Percentiles rank a stretch among this genome's conserved stretches.
phyloP scores from a whole-genome alignment of 177 flowering plant genomes.

The Vitis hybrid region DNA sequence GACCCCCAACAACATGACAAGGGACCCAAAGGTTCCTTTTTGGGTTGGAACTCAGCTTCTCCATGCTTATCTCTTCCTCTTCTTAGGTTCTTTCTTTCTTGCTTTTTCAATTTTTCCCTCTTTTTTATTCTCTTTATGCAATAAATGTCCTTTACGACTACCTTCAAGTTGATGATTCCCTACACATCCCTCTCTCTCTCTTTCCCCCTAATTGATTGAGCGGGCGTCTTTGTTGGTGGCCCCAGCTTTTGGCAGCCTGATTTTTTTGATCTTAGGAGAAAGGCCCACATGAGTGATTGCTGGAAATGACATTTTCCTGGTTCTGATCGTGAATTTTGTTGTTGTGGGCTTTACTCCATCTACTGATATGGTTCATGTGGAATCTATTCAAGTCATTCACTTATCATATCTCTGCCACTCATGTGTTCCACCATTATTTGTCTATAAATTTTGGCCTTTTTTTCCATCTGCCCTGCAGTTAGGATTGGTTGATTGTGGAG shows the following conservation, averaged over 20 bases:
- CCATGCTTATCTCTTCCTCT: conserved; percentile 44
- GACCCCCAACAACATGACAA: conserved; percentile 57
- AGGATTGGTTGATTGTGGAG: background rate
- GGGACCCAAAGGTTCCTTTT: conserved; percentile 34
- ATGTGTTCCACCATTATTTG: background rate
- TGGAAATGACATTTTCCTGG: conserved; percentile 12
- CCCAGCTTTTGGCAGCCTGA: conserved; percentile 29
- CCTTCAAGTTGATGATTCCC: conserved; percentile 16
- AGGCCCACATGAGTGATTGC: conserved; percentile 37
- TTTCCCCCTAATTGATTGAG: conserved; percentile 25
- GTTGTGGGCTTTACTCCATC: conserved; percentile 13
- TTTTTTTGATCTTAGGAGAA: conserved; percentile 28
- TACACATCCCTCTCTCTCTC: conserved; percentile 8
- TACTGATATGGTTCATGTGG: background rate
- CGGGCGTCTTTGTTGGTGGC: conserved; percentile 31
- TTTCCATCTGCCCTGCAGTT: background rate
- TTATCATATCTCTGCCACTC: background rate
- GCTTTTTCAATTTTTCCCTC: background rate
- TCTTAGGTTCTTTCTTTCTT: conserved; percentile 1
- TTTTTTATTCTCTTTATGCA: conserved; percentile 18
- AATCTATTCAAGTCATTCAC: background rate
- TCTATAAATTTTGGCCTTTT: background rate
- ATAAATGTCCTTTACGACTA: conserved; percentile 21
- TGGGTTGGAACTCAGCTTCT: conserved; percentile 34
- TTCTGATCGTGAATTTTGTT: conserved; percentile 11